A percentile compares a stretch with the other conserved stretches of the same genome.
Evolutionary conservation across 768 basidiomycete genomes (phyloP).

Genomic region (Dacryopinax primogenitus): DNA sequence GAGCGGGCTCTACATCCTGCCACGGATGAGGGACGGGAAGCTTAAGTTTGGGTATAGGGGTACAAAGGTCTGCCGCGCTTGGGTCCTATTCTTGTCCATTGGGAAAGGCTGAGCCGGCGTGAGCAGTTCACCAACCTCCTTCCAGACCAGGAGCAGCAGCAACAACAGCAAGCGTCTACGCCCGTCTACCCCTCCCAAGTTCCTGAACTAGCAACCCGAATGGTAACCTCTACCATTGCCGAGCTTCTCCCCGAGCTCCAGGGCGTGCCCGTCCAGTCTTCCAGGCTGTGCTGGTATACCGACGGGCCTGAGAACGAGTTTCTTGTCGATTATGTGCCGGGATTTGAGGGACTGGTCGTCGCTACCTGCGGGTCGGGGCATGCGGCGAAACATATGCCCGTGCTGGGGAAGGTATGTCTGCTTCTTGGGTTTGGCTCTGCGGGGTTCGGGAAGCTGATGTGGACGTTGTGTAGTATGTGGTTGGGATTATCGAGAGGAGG

Average conservation of each 20-base stretch:
- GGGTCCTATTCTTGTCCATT: no score
- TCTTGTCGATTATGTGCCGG: background rate
- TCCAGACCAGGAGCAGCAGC: no score
- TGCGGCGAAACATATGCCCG: background rate
- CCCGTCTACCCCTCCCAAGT: background rate
- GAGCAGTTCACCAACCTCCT: conserved; percentile 6
- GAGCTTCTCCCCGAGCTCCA: conserved; percentile 1
- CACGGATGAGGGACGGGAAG: background rate
- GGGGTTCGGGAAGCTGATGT: no score
- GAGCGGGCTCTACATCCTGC: background rate
- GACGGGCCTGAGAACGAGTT: conserved; percentile 2
- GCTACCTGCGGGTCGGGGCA: background rate
- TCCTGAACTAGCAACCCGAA: background rate
- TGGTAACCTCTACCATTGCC: background rate
- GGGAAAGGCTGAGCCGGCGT: no score
- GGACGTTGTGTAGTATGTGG: background rate
- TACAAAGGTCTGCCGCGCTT: background rate
- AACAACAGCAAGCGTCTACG: background rate
- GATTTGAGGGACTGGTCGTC: background rate
- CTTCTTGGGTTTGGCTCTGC: no score
- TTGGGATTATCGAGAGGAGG: background rate
- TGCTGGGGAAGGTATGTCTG: background rate
- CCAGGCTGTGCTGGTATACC: background rate
- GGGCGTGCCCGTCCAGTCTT: background rate
- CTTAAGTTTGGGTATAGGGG: background rate